Evolutionary conservation across 441 rosid genomes (phyloP).

Genomic region (Melastoma candidum): DNA sequence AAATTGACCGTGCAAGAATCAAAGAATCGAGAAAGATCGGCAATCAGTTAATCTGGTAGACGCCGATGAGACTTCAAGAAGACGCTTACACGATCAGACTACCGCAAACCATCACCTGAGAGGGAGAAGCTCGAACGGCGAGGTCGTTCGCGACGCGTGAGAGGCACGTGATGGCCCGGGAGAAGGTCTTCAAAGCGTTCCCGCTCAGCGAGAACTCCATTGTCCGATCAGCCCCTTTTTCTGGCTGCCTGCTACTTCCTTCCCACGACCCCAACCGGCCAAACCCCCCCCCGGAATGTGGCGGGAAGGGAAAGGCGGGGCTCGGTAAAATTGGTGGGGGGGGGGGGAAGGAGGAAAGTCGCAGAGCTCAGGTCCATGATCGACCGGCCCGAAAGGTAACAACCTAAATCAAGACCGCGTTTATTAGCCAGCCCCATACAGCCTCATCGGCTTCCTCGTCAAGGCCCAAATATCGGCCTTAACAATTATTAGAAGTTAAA

Average conservation of each 20-base stretch:
- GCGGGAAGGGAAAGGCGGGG: neutral
- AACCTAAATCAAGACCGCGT: no score
- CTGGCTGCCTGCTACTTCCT: no score
- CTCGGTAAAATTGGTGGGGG: neutral
- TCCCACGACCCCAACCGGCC: no score
- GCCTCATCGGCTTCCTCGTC: no score
- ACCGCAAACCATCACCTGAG: slow-evolving; percentile 29
- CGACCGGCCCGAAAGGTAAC: no score
- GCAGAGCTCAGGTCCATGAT: no score
- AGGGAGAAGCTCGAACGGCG: slow-evolving; percentile 55
- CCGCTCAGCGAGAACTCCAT: slow-evolving; percentile 75
- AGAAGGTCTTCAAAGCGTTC: slow-evolving; percentile 66
- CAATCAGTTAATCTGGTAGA: neutral
- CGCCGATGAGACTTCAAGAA: neutral
- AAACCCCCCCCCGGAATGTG: neutral
- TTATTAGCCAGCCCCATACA: no score
- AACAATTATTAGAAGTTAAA: no score
- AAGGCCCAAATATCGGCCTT: no score
- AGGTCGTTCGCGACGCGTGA: slow-evolving; percentile 85
- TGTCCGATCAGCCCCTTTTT: neutral
- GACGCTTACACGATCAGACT: neutral
- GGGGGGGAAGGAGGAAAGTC: no score
- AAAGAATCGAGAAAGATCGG: neutral
- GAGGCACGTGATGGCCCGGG: slow-evolving; percentile 63
- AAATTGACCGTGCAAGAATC: no score